phyloP scores from a whole-genome alignment of 163 green algal genomes.

The Scenedesmus sp. region DNA sequence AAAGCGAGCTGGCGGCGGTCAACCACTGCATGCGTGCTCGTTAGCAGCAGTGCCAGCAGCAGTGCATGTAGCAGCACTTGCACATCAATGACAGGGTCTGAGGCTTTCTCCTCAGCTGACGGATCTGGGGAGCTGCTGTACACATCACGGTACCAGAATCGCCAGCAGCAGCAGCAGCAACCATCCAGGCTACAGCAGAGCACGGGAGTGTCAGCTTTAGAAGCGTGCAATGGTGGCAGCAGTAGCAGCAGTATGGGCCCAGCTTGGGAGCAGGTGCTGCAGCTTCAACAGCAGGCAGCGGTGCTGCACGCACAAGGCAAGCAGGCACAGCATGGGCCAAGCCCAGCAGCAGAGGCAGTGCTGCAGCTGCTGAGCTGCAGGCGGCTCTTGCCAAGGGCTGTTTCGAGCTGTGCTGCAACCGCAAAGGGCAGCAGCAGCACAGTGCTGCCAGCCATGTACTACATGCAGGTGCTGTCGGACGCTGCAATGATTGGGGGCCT shows the following conservation, averaged over 20 bases:
- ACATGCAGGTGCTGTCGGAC: not conserved
- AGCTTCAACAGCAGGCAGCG: not conserved
- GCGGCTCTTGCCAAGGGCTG: not conserved
- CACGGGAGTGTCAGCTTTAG: not conserved
- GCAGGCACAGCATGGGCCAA: not conserved
- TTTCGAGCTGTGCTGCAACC: not conserved
- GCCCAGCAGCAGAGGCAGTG: not conserved
- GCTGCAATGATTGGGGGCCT: not conserved
- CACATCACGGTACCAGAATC: not conserved
- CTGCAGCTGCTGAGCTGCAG: not conserved
- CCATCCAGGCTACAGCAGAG: not conserved
- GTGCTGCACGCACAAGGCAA: not conserved
- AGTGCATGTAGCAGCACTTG: not conserved
- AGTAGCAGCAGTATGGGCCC: not conserved
- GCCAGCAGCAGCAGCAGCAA: not conserved
- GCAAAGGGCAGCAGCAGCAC: not conserved
- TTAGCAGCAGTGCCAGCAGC: not conserved
- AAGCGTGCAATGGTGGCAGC: not conserved
- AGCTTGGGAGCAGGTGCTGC: not conserved
- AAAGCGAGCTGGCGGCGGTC: not conserved
- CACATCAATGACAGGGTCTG: not conserved
- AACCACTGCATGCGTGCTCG: not conserved
- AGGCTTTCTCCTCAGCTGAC: not conserved
- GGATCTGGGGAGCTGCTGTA: not conserved
- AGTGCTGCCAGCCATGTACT: not conserved